A percentile compares a stretch with the other conserved stretches of the same genome.
phyloP scores from a whole-genome alignment of 1,284 basidiomycete genomes.

The Ustilago curta region DNA sequence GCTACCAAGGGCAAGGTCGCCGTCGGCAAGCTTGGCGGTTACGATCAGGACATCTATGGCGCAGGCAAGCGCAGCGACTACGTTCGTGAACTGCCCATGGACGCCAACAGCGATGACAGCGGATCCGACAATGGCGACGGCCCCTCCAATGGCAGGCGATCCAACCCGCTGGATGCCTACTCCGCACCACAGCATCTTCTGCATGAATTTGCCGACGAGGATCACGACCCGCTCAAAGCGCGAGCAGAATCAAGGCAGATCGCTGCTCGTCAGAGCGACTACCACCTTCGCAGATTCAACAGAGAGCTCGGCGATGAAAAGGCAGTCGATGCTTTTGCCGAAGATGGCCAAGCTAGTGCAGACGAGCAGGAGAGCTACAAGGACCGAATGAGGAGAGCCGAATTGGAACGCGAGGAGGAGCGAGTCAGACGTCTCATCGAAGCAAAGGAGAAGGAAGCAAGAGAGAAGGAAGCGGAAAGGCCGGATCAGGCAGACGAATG shows the following conservation, averaged over 20 bases:
- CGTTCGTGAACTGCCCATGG: conserved; percentile 54
- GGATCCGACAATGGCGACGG: conserved; percentile 49
- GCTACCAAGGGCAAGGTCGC: conserved; percentile 42
- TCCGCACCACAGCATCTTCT: conserved; percentile 93
- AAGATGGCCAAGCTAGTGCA: conserved; percentile 73
- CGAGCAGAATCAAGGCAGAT: conserved; percentile 92
- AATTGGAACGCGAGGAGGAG: conserved; percentile 92
- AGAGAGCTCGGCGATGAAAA: conserved; percentile 57
- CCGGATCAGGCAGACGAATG: conserved; percentile 67
- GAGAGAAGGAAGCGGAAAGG: conserved; percentile 70
- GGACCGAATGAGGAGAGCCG: conserved; percentile 92
- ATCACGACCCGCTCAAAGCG: conserved; percentile 92
- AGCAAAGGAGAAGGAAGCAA: conserved; percentile 82
- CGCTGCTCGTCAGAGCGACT: conserved; percentile 91
- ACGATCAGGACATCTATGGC: conserved; percentile 59
- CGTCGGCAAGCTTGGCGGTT: conserved; percentile 49
- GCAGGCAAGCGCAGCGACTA: conserved; percentile 52
- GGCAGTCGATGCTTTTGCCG: conserved; percentile 69
- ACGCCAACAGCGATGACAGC: conserved; percentile 29
- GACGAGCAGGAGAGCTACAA: conserved; percentile 85
- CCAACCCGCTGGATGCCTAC: conserved; percentile 68
- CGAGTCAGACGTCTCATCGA: conserved; percentile 86
- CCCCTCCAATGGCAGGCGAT: conserved; percentile 18
- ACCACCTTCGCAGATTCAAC: conserved; percentile 88
- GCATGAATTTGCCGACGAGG: conserved; percentile 91